Evolutionary conservation across 1,284 basidiomycete species (phyloP).

Genomic region (Blastosporella zonata): DNA sequence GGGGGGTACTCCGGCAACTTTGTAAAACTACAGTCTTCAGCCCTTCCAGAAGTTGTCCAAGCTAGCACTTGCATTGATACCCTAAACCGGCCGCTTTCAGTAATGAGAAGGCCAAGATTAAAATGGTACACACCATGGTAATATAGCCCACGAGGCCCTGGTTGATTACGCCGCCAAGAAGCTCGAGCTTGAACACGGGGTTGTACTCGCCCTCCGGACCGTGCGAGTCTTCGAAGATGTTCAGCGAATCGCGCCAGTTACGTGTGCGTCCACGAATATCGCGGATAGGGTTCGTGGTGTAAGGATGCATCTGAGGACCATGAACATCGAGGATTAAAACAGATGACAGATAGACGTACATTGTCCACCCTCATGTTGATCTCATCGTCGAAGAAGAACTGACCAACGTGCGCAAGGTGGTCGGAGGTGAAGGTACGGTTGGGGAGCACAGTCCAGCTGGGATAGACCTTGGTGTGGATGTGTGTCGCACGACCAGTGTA

Average conservation of each 20-base stretch:
- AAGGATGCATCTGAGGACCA: conserved; percentile 42
- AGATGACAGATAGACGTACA: conserved; percentile 24
- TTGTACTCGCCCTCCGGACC: conserved; percentile 46
- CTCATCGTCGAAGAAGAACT: conserved; percentile 65
- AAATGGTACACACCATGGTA: conserved; percentile 39
- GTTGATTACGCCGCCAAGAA: conserved; percentile 44
- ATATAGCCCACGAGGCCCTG: conserved; percentile 50
- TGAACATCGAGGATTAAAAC: not conserved
- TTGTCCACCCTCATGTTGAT: conserved; percentile 48
- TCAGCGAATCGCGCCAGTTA: conserved; percentile 47
- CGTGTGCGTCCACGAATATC: conserved; percentile 43
- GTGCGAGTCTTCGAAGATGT: conserved; percentile 47
- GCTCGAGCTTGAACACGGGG: conserved; percentile 46
- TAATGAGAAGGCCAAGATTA: not conserved
- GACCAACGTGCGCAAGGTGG: conserved; percentile 52
- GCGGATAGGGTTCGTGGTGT: conserved; percentile 44
- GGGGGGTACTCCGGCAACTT: no score
- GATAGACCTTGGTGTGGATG: conserved; percentile 52
- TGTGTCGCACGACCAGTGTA: conserved; percentile 54
- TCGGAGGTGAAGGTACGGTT: conserved; percentile 46
- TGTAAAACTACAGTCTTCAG: conserved; percentile 16
- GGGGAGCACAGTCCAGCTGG: conserved; percentile 37
- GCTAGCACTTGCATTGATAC: conserved; percentile 43
- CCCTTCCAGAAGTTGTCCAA: conserved; percentile 40
- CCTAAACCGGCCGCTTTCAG: conserved; percentile 25